A percentile compares a stretch with the other conserved stretches of the same genome.
phyloP scores from a whole-genome alignment of 441 rosid species.

The Dalechampia spathulata region DNA sequence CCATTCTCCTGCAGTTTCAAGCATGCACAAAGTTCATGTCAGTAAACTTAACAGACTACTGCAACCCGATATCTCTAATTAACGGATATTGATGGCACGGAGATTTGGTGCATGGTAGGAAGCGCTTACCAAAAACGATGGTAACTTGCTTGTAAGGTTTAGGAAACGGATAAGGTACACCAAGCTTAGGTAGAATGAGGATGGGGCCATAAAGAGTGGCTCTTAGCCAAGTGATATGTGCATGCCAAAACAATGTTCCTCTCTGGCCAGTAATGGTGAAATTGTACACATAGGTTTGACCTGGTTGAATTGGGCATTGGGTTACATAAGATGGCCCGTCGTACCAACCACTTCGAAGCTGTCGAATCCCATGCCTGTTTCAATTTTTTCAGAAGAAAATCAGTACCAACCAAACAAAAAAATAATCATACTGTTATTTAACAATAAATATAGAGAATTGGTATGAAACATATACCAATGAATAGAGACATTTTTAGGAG shows the following conservation, averaged over 20 bases:
- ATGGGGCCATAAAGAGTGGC: constrained; percentile 54
- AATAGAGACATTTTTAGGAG: constrained; percentile 28
- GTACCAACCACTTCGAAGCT: constrained; percentile 54
- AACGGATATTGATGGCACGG: too few relatives aligned
- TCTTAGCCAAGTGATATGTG: constrained; percentile 57
- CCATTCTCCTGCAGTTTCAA: constrained; percentile 58
- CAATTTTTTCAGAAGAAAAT: too few relatives aligned
- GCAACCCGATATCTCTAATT: too few relatives aligned
- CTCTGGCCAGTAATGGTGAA: constrained; percentile 57
- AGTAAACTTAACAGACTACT: not conserved
- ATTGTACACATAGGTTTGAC: constrained; percentile 49
- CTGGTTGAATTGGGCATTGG: constrained; percentile 60
- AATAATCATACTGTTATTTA: not conserved
- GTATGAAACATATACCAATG: constrained; percentile 33
- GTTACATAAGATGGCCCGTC: constrained; percentile 66
- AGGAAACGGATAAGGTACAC: constrained; percentile 43
- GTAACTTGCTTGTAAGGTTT: constrained; percentile 55
- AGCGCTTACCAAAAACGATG: constrained; percentile 43
- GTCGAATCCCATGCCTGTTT: constrained; percentile 52
- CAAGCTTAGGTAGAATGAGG: constrained; percentile 47
- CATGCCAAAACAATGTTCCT: constrained; percentile 67
- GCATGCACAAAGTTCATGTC: not conserved
- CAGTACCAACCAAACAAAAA: not conserved
- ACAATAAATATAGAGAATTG: too few relatives aligned
- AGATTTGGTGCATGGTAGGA: too few relatives aligned